Conservation (phyloP, 1,284 basidiomycete genomes). For the Stereum hirsutum region DNA sequence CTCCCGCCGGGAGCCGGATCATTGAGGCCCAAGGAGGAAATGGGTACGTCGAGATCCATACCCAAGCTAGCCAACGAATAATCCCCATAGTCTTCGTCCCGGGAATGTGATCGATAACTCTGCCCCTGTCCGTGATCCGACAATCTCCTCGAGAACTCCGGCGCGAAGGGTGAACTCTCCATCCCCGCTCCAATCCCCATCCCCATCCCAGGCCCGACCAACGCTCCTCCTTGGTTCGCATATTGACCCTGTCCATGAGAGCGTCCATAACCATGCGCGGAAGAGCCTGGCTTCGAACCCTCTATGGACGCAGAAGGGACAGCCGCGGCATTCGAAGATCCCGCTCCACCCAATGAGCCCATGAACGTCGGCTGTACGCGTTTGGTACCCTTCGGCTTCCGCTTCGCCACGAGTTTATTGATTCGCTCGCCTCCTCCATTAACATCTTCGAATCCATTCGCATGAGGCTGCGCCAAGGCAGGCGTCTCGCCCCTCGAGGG, state of each 20-base stretch:
- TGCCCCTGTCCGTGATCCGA: no score
- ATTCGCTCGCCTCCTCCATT: conserved; percentile 42
- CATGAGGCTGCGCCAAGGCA: conserved; percentile 20
- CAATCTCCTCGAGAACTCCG: no score
- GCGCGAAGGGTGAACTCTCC: no score
- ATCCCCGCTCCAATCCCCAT: no score
- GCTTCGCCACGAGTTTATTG: conserved; percentile 66
- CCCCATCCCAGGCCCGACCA: no score
- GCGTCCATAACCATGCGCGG: no score
- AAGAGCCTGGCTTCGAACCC: no score
- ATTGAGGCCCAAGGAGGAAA: conserved; percentile 41
- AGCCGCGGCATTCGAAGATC: conserved; percentile 15
- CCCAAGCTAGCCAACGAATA: no score
- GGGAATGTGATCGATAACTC: no score
- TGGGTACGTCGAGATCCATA: conserved; percentile 43
- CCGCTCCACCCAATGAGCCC: conserved; percentile 18
- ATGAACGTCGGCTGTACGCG: conserved; percentile 48
- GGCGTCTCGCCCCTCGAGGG: conserved; percentile 21
- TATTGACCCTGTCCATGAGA: no score
- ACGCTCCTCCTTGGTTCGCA: conserved; percentile 1
- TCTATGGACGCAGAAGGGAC: conserved; percentile 7
- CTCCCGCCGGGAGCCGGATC: conserved; percentile 8
- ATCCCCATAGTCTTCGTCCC: conserved; percentile 2
- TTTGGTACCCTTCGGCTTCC: conserved; percentile 45
- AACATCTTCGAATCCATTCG: conserved; percentile 25